Evolutionary conservation across 2,329 filamentous ascomycete species (phyloP), one percentile per base, ranked within the genome.

Genomic region (Clarireedia paspali): DNA sequence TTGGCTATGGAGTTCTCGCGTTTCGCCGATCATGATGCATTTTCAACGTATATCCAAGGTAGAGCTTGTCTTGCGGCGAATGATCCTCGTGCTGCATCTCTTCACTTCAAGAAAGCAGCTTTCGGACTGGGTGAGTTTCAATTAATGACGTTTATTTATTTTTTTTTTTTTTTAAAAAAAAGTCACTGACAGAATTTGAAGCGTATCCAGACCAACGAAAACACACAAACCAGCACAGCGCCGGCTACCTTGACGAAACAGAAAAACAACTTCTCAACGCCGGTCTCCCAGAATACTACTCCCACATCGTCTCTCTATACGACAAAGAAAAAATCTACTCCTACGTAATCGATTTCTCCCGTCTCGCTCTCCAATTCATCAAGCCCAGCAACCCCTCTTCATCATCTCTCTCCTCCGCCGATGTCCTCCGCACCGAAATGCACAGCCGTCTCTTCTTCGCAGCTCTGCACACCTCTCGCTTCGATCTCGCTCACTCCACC

Each of bases 361-460:
- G 83, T 40, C 75, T 91, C 24, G 85, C 88, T 5, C 75, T 95
- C 44, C 84, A 89, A 64, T 87, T 88, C 59, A 55, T 67, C 39
- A 62, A 57, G 46, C 42, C 56, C 23, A 51, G n/a, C 4, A 45
- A 47, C 27, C 44, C 30, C 30, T 34, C 30, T 34, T 34, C 30
- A 34, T 34, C 30, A 34, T 34, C 40, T 2, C 40, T 20, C 40
- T 36, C 56, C 23, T 50, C 20, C 4, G 27, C 42, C 40, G 38
- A 55, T 2, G 55, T 64, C 45, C 74, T 82, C 57, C 80, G 81
- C 58, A 81, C 80, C 1, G 88, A 95, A 58, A 82, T 97, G 65
- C 83, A 95, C 20, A 87, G 84, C 62, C 86, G 91, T 2, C 78
- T 96, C 2, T 97, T 97, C 75, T 86, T 84, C 59, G 88, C 90